phyloP scores from a whole-genome alignment of 495 filamentous ascomycete species.

The Chaetomium cochliodes region DNA sequence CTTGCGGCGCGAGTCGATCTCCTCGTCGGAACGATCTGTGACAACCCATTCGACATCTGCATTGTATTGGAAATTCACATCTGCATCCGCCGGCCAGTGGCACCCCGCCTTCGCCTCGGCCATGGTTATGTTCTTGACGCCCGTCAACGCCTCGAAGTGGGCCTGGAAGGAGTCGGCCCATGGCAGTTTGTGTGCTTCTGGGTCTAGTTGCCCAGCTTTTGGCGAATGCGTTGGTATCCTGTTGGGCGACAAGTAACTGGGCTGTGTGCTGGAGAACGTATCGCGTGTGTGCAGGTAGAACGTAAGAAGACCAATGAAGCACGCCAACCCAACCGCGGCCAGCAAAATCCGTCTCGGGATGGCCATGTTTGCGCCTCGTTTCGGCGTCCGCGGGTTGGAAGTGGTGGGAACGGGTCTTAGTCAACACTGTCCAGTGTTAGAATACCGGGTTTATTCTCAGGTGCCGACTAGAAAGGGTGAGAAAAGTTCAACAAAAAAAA shows the following conservation, averaged over 20 bases:
- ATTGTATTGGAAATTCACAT: constrained; percentile 30
- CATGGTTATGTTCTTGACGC: constrained; percentile 23
- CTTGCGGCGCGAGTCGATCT: constrained; percentile 23
- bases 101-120: constrained; percentile 26
- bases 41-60: constrained; percentile 24
- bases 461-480: too few species aligned
- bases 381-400: background rate
- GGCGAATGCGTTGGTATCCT: background rate
- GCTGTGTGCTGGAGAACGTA: background rate
- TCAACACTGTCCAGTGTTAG: background rate
- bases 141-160: constrained; percentile 29
- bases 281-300: constrained; percentile 1
- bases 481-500: background rate
- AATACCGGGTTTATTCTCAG: background rate
- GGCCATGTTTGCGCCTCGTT: background rate
- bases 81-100: constrained; percentile 22
- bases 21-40: constrained; percentile 23
- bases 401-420: background rate
- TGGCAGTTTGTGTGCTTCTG: constrained; percentile 28
- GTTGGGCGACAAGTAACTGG: background rate
- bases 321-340: background rate
- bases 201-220: background rate
- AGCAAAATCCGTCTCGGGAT: background rate
- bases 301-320: background rate
- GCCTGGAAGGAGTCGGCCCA: constrained; percentile 28